Conservation (phyloP, 768 basidiomycete species). For the Tulasnella sp. region DNA sequence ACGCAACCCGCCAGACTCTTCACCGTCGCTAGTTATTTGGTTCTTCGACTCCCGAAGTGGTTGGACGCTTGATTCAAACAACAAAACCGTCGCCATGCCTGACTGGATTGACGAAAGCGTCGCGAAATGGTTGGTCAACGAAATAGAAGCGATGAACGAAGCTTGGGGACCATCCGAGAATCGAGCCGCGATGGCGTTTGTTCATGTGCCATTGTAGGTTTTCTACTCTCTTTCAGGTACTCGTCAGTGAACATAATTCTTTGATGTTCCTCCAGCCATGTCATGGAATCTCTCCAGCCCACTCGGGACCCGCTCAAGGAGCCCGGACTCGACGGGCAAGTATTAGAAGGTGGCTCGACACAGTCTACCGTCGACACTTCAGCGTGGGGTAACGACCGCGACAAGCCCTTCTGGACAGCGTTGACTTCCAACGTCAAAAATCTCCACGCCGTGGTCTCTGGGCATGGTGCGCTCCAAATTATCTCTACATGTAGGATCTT, state of each 20-base stretch:
- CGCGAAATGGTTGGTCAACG: conserved; percentile 55
- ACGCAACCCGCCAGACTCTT: conserved; percentile 38
- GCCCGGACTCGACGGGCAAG: conserved; percentile 47
- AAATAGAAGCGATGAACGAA: conserved; percentile 52
- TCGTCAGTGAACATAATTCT: conserved; percentile 7
- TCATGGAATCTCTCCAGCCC: conserved; percentile 36
- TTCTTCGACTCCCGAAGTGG: conserved; percentile 77
- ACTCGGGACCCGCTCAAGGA: conserved; percentile 43
- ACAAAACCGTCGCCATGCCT: conserved; percentile 47
- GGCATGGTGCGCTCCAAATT: conserved; percentile 52
- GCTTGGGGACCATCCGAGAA: conserved; percentile 55
- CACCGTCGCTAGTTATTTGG: conserved; percentile 61
- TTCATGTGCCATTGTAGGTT: conserved; percentile 66
- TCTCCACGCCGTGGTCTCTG: conserved; percentile 63
- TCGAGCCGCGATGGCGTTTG: conserved; percentile 62
- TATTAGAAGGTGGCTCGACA: conserved; percentile 50
- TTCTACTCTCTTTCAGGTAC: neutral
- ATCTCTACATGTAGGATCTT: neutral
- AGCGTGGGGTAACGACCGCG: conserved; percentile 44
- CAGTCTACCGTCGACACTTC: conserved; percentile 49
- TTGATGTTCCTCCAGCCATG: conserved; percentile 34
- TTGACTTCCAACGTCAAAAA: conserved; percentile 59
- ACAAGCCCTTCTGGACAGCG: conserved; percentile 60
- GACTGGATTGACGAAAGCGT: conserved; percentile 70
- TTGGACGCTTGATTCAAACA: conserved; percentile 41